Conservation (phyloP, 768 basidiomycete species). For the Rhodocollybia butyracea region DNA sequence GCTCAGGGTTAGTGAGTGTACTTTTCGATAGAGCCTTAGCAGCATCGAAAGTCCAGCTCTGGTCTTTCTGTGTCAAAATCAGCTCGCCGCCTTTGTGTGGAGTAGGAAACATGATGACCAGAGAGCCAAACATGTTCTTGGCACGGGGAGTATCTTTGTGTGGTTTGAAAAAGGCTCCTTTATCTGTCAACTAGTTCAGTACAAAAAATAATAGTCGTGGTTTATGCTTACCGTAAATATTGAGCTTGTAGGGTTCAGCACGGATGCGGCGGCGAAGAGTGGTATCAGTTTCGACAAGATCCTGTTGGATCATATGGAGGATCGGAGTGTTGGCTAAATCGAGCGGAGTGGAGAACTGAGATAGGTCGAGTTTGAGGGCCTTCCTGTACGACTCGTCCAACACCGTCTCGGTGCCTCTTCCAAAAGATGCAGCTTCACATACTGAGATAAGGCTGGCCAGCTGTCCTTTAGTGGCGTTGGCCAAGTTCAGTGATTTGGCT, state of each 20-base stretch:
- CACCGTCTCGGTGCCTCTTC: conserved; percentile 22
- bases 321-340: conserved; percentile 1
- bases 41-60: conserved; percentile 30
- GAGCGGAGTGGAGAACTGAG: conserved; percentile 7
- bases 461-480: not conserved
- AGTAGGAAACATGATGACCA: conserved; percentile 36
- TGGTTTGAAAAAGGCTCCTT: conserved; percentile 34
- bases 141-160: conserved; percentile 36
- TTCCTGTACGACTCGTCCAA: conserved; percentile 31
- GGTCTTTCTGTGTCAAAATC: conserved; percentile 18
- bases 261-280: not conserved
- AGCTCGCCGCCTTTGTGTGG: conserved; percentile 32
- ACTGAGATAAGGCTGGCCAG: conserved; percentile 6
- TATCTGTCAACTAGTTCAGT: conserved; percentile 9
- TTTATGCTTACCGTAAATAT: conserved; percentile 29
- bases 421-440: conserved; percentile 28
- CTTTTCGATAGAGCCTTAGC: conserved; percentile 11
- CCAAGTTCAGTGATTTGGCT: not conserved
- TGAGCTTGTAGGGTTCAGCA: conserved; percentile 33
- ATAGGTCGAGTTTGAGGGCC: conserved; percentile 27
- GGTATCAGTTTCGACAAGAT: not conserved
- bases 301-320: not conserved
- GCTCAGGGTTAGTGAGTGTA: not conserved
- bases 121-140: conserved; percentile 35
- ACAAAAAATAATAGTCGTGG: not conserved